Evolutionary conservation across 768 basidiomycete species (phyloP).

Genomic region (Cystobasidium tubakii): DNA sequence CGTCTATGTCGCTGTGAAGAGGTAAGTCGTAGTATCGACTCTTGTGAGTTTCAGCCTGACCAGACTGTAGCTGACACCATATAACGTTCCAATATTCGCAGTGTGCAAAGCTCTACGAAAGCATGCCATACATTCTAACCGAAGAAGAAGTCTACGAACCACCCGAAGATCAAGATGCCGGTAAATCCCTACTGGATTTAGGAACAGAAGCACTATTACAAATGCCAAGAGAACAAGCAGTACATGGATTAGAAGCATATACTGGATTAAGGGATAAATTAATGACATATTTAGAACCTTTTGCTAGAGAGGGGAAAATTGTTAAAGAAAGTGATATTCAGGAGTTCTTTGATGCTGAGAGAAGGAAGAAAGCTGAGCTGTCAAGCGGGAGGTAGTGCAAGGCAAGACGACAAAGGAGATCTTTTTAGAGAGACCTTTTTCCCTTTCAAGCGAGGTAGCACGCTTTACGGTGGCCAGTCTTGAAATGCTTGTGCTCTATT

Average conservation of each 20-base stretch:
- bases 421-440: too few species aligned
- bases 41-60: background rate
- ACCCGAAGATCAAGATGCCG: constrained; percentile 41
- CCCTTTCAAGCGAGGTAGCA: too few species aligned
- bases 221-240: constrained; percentile 42
- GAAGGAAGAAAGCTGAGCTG: constrained; percentile 14
- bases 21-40: too few species aligned
- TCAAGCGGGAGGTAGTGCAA: background rate
- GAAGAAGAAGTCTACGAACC: constrained; percentile 45
- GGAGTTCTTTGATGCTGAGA: constrained; percentile 40
- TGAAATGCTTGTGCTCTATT: too few species aligned
- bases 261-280: constrained; percentile 39
- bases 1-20: constrained; percentile 42
- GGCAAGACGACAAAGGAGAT: too few species aligned
- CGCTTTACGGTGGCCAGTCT: too few species aligned
- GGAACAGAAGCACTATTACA: constrained; percentile 41
- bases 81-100: too few species aligned
- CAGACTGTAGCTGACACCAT: background rate
- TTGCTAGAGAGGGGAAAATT: constrained; percentile 39
- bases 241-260: constrained; percentile 42
- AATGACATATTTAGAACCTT: constrained; percentile 40
- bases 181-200: constrained; percentile 43
- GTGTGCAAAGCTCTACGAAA: constrained; percentile 37
- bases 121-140: constrained; percentile 41
- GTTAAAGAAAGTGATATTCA: constrained; percentile 42